Conservation (phyloP, 768 basidiomycete genomes). For the Gymnopilus dilepis region DNA sequence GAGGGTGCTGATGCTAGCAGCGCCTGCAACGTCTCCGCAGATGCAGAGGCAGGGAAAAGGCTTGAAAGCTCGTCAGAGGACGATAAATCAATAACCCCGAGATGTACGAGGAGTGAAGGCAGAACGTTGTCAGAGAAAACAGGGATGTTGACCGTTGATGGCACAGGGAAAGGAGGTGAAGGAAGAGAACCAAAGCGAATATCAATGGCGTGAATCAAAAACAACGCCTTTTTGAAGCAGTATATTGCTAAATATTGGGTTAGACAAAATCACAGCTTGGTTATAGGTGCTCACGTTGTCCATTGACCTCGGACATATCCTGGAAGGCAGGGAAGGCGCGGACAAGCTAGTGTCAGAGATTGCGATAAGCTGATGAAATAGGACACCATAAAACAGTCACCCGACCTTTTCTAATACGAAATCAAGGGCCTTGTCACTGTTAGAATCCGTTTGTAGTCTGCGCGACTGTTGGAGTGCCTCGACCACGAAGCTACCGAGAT, state of each 20-base stretch:
- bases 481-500: slow-evolving; percentile 77
- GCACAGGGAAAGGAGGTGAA: slow-evolving; percentile 64
- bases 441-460: slow-evolving; percentile 29
- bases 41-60: slow-evolving; percentile 55
- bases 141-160: slow-evolving; percentile 61
- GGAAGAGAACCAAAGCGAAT: slow-evolving; percentile 66
- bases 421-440: slow-evolving; percentile 42
- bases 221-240: slow-evolving; percentile 90
- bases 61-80: slow-evolving; percentile 44
- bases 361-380: slow-evolving; percentile 17
- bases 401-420: slow-evolving; percentile 67
- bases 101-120: slow-evolving; percentile 80
- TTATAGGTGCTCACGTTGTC: slow-evolving; percentile 54
- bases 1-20: slow-evolving; percentile 43
- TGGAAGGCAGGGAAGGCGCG: slow-evolving; percentile 80
- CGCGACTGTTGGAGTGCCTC: slow-evolving; percentile 65
- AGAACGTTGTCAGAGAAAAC: slow-evolving; percentile 84
- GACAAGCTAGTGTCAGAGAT: slow-evolving; percentile 57
- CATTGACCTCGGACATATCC: slow-evolving; percentile 74
- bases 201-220: slow-evolving; percentile 72
- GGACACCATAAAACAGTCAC: slow-evolving; percentile 19
- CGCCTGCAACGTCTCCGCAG: slow-evolving; percentile 39
- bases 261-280: slow-evolving; percentile 11
- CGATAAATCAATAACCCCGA: slow-evolving; percentile 76
- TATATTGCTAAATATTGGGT: slow-evolving; percentile 63